A percentile compares a stretch with the other conserved stretches of the same genome.
Evolutionary conservation across 768 basidiomycete species (phyloP).

Genomic region (Termitomyces sp.): DNA sequence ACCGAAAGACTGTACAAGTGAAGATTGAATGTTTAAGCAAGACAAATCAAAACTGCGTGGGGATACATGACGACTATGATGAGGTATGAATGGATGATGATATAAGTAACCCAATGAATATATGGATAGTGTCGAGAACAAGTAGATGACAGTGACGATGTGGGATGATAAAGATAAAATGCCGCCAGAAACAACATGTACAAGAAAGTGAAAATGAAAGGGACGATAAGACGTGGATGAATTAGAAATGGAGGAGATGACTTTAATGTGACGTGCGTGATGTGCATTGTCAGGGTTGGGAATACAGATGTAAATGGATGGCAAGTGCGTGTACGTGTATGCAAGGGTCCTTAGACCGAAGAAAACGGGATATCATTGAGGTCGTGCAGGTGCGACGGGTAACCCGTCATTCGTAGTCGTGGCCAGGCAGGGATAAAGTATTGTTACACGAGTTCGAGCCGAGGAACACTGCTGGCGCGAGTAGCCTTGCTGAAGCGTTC

Average conservation of each 20-base stretch:
- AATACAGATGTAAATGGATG: conserved; percentile 14
- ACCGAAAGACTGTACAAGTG: conserved; percentile 4
- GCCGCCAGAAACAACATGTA: conserved; percentile 6
- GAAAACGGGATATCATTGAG: conserved; percentile 1
- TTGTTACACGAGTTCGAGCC: conserved; percentile 21
- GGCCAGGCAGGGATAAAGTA: background rate
- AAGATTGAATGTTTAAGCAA: conserved; percentile 7
- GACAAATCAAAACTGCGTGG: conserved; percentile 13
- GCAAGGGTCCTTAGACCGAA: conserved; percentile 7
- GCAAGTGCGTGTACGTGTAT: conserved; percentile 6
- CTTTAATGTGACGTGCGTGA: conserved; percentile 8
- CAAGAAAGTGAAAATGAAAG: conserved; percentile 2
- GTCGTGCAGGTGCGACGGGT: background rate
- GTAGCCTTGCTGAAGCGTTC: conserved; percentile 47
- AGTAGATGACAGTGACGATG: conserved; percentile 1
- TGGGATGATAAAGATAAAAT: conserved; percentile 9
- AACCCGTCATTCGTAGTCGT: background rate
- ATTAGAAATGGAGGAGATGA: background rate
- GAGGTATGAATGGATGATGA: conserved; percentile 10
- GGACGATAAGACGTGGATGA: background rate
- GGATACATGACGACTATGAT: conserved; percentile 7
- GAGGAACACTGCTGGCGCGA: conserved; percentile 28
- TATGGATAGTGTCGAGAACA: background rate
- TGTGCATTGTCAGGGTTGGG: conserved; percentile 12
- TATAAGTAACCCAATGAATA: background rate